Evolutionary conservation across 176 grass and related monocot genomes (phyloP).

Genomic region (Oryza punctata): DNA sequence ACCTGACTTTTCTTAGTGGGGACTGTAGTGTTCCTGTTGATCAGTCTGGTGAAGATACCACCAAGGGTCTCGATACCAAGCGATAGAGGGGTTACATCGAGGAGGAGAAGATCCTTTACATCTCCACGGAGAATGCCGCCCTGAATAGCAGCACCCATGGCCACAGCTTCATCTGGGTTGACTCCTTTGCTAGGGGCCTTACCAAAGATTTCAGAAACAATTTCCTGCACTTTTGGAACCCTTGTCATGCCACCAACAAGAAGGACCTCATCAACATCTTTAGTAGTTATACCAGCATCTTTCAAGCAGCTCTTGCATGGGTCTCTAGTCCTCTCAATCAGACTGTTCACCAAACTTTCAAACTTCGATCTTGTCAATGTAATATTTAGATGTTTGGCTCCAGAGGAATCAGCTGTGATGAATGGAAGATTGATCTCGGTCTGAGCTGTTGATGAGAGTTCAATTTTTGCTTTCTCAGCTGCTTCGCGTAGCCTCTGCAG

Average conservation of each 20-base stretch:
- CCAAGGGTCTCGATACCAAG: slow-evolving; percentile 64
- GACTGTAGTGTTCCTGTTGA: slow-evolving; percentile 53
- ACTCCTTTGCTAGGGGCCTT: slow-evolving; percentile 53
- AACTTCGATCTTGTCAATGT: slow-evolving; percentile 57
- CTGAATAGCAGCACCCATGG: slow-evolving; percentile 54
- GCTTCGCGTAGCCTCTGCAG: slow-evolving; percentile 55
- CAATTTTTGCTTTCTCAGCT: slow-evolving; percentile 57
- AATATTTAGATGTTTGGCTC: slow-evolving; percentile 56
- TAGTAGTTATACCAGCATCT: slow-evolving; percentile 45
- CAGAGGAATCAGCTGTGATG: slow-evolving; percentile 50
- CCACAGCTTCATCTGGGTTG: slow-evolving; percentile 56
- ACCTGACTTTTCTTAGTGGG: slow-evolving; percentile 59
- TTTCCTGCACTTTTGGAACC: slow-evolving; percentile 48
- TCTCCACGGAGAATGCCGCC: slow-evolving; percentile 56
- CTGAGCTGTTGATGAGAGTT: slow-evolving; percentile 52
- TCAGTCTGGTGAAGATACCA: slow-evolving; percentile 52
- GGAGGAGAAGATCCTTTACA: slow-evolving; percentile 61
- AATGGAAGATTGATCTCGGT: slow-evolving; percentile 54
- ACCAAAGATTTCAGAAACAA: slow-evolving; percentile 49
- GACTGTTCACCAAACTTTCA: slow-evolving; percentile 32
- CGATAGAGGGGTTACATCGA: slow-evolving; percentile 56
- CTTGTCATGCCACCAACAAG: slow-evolving; percentile 59
- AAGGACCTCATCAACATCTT: slow-evolving; percentile 56
- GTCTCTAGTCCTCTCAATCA: slow-evolving; percentile 52
- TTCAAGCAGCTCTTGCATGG: slow-evolving; percentile 56